Conservation (phyloP, 805 yeast species). For the Metschnikowia cerradonensis region DNA sequence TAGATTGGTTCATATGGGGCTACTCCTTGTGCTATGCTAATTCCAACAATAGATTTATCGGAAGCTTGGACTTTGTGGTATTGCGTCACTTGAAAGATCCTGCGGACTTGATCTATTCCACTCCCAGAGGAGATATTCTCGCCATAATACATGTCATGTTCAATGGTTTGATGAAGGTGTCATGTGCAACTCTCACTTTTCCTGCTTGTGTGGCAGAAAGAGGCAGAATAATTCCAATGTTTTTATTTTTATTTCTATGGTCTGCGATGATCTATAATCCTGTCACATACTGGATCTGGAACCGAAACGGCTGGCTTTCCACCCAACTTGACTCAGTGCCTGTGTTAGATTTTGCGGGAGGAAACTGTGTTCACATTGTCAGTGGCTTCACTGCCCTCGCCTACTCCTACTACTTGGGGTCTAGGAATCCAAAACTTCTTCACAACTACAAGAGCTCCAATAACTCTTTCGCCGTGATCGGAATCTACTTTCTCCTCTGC, state of each 20-base stretch:
- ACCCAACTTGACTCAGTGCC: slow-evolving; percentile 29
- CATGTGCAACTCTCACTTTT: slow-evolving; percentile 39
- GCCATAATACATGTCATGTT: slow-evolving; percentile 36
- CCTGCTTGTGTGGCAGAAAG: slow-evolving; percentile 45
- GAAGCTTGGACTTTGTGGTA: slow-evolving; percentile 29
- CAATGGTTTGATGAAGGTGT: slow-evolving; percentile 36
- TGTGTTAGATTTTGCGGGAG: slow-evolving; percentile 45
- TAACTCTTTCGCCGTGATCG: slow-evolving; percentile 31
- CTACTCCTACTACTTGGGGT: slow-evolving; percentile 40
- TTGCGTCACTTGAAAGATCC: slow-evolving; percentile 12
- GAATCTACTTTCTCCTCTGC: slow-evolving; percentile 21
- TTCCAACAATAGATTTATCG: slow-evolving; percentile 33
- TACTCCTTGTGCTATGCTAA: slow-evolving; percentile 39
- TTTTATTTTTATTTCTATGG: slow-evolving; percentile 38
- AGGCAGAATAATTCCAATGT: slow-evolving; percentile 40
- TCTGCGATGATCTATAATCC: slow-evolving; percentile 40
- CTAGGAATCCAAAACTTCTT: slow-evolving; percentile 37
- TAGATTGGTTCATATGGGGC: slow-evolving; percentile 46
- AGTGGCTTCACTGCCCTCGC: slow-evolving; percentile 45
- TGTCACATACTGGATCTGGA: slow-evolving; percentile 45
- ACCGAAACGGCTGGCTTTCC: slow-evolving; percentile 40
- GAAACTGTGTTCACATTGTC: slow-evolving; percentile 41
- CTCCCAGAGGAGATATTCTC: slow-evolving; percentile 37
- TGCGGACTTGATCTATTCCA: slow-evolving; percentile 19
- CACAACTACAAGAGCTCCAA: slow-evolving; percentile 35